Evolutionary conservation across 371 early-diverging fungal genomes (phyloP).

Genomic region (Entomophthora muscae): DNA sequence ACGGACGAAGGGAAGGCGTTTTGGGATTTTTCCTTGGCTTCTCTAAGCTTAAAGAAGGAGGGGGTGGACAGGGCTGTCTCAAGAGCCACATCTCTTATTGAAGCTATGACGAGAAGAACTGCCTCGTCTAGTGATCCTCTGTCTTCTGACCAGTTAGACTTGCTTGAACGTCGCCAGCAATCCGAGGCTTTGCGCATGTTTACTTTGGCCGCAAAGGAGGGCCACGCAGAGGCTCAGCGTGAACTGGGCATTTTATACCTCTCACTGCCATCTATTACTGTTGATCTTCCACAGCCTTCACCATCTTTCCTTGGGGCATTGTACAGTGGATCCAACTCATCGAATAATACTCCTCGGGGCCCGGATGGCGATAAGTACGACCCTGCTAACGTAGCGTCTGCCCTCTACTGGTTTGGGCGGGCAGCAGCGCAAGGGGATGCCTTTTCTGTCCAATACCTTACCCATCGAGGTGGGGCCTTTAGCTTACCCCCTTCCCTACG

Average conservation of each 20-base stretch:
- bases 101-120: slow-evolving; percentile 7
- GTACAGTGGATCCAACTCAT: not conserved
- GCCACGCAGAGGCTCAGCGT: slow-evolving; percentile 18
- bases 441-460: slow-evolving; percentile 19
- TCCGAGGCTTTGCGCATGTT: slow-evolving; percentile 22
- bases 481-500: not conserved
- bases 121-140: not conserved
- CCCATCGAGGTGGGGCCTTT: slow-evolving; percentile 15
- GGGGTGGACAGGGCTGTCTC: slow-evolving; percentile 17
- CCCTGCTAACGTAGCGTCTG: slow-evolving; percentile 20
- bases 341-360: slow-evolving; percentile 2
- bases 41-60: slow-evolving; percentile 19
- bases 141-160: slow-evolving; percentile 8
- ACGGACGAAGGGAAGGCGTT: slow-evolving; percentile 22
- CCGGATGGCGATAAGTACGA: slow-evolving; percentile 16
- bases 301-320: not conserved
- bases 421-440: slow-evolving; percentile 22
- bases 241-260: slow-evolving; percentile 23
- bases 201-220: slow-evolving; percentile 23
- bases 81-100: slow-evolving; percentile 15
- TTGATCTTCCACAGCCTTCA: slow-evolving; percentile 10
- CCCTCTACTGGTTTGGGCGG: slow-evolving; percentile 21
- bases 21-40: slow-evolving; percentile 21
- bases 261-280: slow-evolving; percentile 18
- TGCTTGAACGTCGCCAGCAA: slow-evolving; percentile 16